Evolutionary conservation across 352 stramenopile genomes (phyloP).

Genomic region (Albugo candida): DNA sequence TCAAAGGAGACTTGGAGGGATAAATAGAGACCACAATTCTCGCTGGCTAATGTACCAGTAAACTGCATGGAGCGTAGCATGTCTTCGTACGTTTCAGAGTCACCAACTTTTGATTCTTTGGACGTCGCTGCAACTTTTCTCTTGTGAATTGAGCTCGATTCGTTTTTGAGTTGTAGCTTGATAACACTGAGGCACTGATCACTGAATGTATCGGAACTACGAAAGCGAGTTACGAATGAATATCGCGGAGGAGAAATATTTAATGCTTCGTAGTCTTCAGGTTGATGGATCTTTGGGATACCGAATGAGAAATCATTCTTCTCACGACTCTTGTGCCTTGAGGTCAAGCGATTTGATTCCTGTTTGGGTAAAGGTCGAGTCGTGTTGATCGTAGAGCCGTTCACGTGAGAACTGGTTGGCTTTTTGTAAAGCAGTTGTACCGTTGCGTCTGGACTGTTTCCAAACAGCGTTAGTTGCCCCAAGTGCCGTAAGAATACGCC

Average conservation of each 20-base stretch:
- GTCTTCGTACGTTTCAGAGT: constrained; percentile 11
- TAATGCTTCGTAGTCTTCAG: constrained; percentile 43
- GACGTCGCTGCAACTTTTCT: neutral
- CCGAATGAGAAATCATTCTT: neutral
- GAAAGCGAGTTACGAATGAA: constrained; percentile 56
- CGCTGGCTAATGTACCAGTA: constrained; percentile 38
- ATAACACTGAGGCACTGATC: constrained; percentile 72
- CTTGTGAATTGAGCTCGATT: constrained; percentile 7
- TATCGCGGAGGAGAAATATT: constrained; percentile 67
- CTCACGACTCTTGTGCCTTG: neutral
- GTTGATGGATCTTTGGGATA: constrained; percentile 6
- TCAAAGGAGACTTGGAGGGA: constrained; percentile 57
- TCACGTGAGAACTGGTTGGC: neutral
- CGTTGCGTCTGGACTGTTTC: constrained; percentile 60
- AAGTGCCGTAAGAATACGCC: constrained; percentile 58
- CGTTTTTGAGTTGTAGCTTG: constrained; percentile 43
- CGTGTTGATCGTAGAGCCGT: neutral
- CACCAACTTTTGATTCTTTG: constrained; percentile 18
- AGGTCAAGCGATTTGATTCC: too few species aligned
- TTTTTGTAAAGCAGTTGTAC: constrained; percentile 63
- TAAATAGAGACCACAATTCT: constrained; percentile 59
- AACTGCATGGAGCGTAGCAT: constrained; percentile 28
- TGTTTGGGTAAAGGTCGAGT: neutral
- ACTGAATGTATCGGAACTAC: constrained; percentile 61
- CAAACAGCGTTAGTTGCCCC: constrained; percentile 58